phyloP scores from a whole-genome alignment of 164 flowering plant species.

The Sextonia rubra region DNA sequence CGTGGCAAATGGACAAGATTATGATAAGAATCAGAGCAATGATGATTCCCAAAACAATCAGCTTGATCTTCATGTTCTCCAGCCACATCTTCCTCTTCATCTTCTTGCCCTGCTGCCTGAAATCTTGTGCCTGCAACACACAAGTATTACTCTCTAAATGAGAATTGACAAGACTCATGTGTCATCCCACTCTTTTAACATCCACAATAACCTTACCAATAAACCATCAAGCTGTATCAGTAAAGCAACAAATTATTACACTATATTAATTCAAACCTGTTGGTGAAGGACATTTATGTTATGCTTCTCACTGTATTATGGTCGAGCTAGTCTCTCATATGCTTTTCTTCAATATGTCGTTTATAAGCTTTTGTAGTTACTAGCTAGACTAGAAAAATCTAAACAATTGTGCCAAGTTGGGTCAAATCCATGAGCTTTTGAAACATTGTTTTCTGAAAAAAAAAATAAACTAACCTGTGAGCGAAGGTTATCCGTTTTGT shows the following conservation, averaged over 20 bases:
- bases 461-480: constrained; percentile 50
- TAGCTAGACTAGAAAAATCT: neutral
- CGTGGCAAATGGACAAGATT: constrained; percentile 20
- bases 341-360: too few relatives aligned
- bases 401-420: neutral
- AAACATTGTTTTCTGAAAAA: too few relatives aligned
- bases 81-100: constrained; percentile 21
- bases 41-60: constrained; percentile 19
- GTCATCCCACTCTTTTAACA: too few relatives aligned
- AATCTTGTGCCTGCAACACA: constrained; percentile 13
- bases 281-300: too few relatives aligned
- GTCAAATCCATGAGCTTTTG: neutral
- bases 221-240: too few relatives aligned
- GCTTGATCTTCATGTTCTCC: constrained; percentile 21
- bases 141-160: neutral
- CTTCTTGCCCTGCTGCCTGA: constrained; percentile 10
- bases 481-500: constrained; percentile 84
- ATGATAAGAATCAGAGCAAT: constrained; percentile 18
- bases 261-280: too few relatives aligned
- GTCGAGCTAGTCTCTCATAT: too few relatives aligned
- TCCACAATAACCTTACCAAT: too few relatives aligned
- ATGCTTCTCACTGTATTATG: too few relatives aligned
- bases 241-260: too few relatives aligned
- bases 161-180: neutral
- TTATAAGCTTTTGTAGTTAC: neutral